These are phyloP conservation scores for Nicotiana tomentosiformis DNA, from an alignment of 257 asterid species.

Conservation along the genomic window DNA sequence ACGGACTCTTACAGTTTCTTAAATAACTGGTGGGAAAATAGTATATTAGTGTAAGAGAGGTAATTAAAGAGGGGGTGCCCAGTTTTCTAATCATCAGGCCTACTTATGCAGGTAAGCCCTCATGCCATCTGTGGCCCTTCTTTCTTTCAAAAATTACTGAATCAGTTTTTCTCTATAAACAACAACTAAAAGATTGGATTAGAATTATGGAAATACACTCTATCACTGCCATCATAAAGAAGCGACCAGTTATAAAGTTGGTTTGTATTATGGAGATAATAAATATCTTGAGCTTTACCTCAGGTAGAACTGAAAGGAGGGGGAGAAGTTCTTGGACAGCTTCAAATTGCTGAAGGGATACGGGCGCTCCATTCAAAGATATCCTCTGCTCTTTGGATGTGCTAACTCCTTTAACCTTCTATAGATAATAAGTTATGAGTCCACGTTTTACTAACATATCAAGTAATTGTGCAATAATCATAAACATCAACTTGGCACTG, in stretches of 20 bases:
- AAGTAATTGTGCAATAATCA: not conserved
- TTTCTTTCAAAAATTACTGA: not conserved
- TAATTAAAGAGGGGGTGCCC: not conserved
- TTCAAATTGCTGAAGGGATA: slow-evolving; percentile 37
- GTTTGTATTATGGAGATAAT: not conserved
- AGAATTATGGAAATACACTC: not conserved
- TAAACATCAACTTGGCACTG: not conserved
- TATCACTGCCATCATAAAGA: not conserved
- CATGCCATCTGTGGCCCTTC: not conserved
- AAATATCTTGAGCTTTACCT: slow-evolving; percentile 40
- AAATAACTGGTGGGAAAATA: not conserved
- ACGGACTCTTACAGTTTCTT: not conserved
- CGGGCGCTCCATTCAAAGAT: slow-evolving; percentile 29
- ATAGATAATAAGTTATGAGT: slow-evolving; percentile 17
- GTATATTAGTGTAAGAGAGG: not conserved
- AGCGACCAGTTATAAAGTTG: not conserved
- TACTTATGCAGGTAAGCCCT: not conserved
- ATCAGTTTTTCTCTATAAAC: not conserved
- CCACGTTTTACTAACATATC: not conserved
- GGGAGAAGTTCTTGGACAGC: slow-evolving; percentile 57
- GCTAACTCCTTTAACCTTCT: slow-evolving; percentile 37
- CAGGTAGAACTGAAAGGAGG: slow-evolving; percentile 58
- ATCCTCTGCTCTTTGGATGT: slow-evolving; percentile 20
- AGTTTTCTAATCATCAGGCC: not conserved
- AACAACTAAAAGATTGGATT: not conserved